Percentiles rank a stretch among this genome's conserved stretches.
Evolutionary conservation across 768 basidiomycete genomes (phyloP).

Genomic region (Amanita pallidorosea): DNA sequence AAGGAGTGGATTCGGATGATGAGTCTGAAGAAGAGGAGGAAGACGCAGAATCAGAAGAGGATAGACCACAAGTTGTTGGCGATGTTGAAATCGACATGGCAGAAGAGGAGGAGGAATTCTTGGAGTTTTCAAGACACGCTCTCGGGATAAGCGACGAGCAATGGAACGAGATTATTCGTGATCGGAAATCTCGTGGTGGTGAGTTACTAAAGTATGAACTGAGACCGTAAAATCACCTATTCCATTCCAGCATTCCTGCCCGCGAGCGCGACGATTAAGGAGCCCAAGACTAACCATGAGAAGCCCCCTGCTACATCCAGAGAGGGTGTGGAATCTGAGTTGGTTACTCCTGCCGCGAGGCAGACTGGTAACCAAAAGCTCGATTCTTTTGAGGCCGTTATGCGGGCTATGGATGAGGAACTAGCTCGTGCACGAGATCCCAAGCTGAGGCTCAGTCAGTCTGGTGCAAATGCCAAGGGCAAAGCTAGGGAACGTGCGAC

Average conservation of each 20-base stretch:
- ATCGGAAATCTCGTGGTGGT: constrained; percentile 79
- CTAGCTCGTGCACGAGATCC: constrained; percentile 37
- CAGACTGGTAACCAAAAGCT: constrained; percentile 56
- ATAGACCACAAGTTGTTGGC: constrained; percentile 72
- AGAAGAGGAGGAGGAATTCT: constrained; percentile 88
- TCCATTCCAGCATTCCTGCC: constrained; percentile 48
- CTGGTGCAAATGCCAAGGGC: constrained; percentile 20
- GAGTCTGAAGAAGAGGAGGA: constrained; percentile 58
- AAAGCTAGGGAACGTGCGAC: constrained; percentile 31
- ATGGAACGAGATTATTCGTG: constrained; percentile 79
- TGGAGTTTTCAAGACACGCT: constrained; percentile 89
- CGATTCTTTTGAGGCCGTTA: constrained; percentile 91
- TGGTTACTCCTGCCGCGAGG: constrained; percentile 21
- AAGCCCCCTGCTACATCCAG: neutral
- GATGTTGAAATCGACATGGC: constrained; percentile 87
- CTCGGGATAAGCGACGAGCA: constrained; percentile 84
- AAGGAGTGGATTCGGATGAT: constrained; percentile 90
- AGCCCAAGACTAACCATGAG: neutral
- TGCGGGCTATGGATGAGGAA: constrained; percentile 91
- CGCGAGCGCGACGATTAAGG: constrained; percentile 18
- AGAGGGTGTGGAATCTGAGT: neutral
- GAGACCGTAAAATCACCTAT: constrained; percentile 2
- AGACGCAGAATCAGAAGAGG: constrained; percentile 60
- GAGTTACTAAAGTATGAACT: constrained; percentile 15
- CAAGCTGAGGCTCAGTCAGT: constrained; percentile 9